phyloP scores from a whole-genome alignment of 2,329 filamentous ascomycete species.

The Aspergillus amoenus region DNA sequence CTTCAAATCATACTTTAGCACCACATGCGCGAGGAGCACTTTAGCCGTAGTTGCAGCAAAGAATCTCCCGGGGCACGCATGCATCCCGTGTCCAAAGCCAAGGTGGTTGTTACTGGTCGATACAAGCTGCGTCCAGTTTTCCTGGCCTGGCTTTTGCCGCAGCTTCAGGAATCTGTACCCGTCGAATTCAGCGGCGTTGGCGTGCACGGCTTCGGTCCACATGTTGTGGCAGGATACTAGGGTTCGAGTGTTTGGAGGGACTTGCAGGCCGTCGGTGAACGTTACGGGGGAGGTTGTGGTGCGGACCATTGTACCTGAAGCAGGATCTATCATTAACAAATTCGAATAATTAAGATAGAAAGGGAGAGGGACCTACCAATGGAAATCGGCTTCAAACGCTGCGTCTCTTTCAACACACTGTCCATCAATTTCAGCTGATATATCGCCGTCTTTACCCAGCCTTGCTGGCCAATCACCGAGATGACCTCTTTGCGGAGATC shows the following conservation, averaged over 20 bases:
- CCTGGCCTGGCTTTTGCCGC: conserved; percentile 2
- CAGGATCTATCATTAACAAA: background rate
- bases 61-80: conserved; percentile 51
- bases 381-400: conserved; percentile 30
- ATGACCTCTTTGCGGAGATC: conserved; percentile 23
- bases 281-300: background rate
- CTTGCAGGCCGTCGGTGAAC: conserved; percentile 11
- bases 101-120: conserved; percentile 8
- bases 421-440: conserved; percentile 44
- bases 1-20: conserved; percentile 53
- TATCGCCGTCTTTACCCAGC: conserved; percentile 37
- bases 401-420: conserved; percentile 44
- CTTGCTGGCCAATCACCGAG: conserved; percentile 16
- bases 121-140: conserved; percentile 17
- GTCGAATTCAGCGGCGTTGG: conserved; percentile 8
- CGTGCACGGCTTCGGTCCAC: conserved; percentile 7
- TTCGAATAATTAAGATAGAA: rapidly evolving
- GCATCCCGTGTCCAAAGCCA: conserved; percentile 31
- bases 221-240: conserved; percentile 7
- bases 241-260: conserved; percentile 2
- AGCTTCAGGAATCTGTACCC: conserved; percentile 13
- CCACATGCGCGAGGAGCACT: conserved; percentile 49
- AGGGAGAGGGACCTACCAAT: conserved; percentile 16
- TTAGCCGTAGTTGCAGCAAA: conserved; percentile 56
- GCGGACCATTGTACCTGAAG: background rate